A percentile compares a stretch with the other conserved stretches of the same genome.
Evolutionary conservation across 2,329 filamentous ascomycete species (phyloP).

Genomic region (Sordariomycetes sp.): DNA sequence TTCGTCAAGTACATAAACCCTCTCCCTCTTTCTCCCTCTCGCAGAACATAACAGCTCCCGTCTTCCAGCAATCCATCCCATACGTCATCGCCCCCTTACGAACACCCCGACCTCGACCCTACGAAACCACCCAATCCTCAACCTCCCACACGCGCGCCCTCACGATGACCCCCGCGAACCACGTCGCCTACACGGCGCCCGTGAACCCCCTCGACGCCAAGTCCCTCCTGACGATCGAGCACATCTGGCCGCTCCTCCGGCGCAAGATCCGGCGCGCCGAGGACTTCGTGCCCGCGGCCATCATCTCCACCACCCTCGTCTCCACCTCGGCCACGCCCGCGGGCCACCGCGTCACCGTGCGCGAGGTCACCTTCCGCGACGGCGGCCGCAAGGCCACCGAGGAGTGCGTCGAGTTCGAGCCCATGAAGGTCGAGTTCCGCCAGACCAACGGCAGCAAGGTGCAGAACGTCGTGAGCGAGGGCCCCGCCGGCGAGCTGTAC

Average conservation of each 20-base stretch:
- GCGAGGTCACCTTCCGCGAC: conserved; percentile 17
- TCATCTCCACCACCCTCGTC: conserved; percentile 7
- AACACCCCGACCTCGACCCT: neutral
- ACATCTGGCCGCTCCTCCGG: conserved; percentile 17
- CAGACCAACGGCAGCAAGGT: conserved; percentile 23
- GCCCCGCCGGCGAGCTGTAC: conserved; percentile 13
- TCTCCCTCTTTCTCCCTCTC: neutral
- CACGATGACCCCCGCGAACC: neutral
- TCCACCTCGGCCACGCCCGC: neutral
- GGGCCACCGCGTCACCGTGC: conserved; percentile 4
- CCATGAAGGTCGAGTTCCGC: conserved; percentile 20
- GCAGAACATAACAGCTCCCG: neutral
- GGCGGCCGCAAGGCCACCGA: conserved; percentile 13
- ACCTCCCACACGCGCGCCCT: neutral
- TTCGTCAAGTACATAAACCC: neutral
- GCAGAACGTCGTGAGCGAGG: conserved; percentile 20
- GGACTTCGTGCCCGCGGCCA: conserved; percentile 16
- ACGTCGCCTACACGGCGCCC: conserved; percentile 16
- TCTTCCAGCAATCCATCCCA: neutral
- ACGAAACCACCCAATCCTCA: neutral
- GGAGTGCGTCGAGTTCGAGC: conserved; percentile 17
- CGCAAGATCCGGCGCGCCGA: conserved; percentile 16
- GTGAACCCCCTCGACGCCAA: conserved; percentile 15
- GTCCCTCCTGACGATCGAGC: conserved; percentile 11
- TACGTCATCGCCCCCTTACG: neutral